phyloP scores from a whole-genome alignment of 2,329 filamentous ascomycete genomes.

The Trichoderma sp. region DNA sequence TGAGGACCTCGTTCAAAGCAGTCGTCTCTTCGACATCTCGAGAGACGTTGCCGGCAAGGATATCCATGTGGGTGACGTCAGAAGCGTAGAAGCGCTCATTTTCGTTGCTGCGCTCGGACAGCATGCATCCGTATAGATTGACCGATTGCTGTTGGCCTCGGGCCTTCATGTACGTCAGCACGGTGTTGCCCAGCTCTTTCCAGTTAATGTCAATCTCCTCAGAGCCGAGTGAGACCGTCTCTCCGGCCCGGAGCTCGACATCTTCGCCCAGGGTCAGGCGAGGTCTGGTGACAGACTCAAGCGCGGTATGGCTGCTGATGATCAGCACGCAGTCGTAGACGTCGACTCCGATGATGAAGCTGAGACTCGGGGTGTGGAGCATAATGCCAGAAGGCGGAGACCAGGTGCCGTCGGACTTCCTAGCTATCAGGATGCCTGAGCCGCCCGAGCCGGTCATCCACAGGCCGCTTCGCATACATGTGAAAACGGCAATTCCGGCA shows the following conservation, averaged over 20 bases:
- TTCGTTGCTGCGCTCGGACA: constrained; percentile 61
- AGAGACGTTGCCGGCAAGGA: constrained; percentile 60
- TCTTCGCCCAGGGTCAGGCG: constrained; percentile 82
- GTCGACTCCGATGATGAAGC: constrained; percentile 88
- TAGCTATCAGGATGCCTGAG: constrained; percentile 82
- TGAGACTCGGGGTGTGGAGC: constrained; percentile 84
- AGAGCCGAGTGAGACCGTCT: constrained; percentile 62
- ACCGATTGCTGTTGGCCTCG: constrained; percentile 60
- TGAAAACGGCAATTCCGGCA: constrained; percentile 90
- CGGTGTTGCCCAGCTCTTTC: constrained; percentile 58
- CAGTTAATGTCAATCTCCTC: constrained; percentile 56
- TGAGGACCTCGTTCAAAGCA: constrained; percentile 79
- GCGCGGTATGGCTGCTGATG: constrained; percentile 82
- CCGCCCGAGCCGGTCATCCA: constrained; percentile 92
- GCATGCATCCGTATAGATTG: constrained; percentile 59
- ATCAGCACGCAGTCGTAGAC: constrained; percentile 96
- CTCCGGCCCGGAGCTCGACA: constrained; percentile 75
- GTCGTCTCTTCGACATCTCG: constrained; percentile 59
- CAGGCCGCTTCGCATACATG: constrained; percentile 89
- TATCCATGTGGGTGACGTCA: constrained; percentile 57
- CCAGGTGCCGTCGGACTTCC: constrained; percentile 86
- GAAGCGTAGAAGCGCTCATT: constrained; percentile 62
- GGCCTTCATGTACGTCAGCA: constrained; percentile 63
- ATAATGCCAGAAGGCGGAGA: constrained; percentile 89
- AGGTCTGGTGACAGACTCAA: constrained; percentile 81